A percentile compares a stretch with the other conserved stretches of the same genome.
Conservation (phyloP, 495 filamentous ascomycete species). For the Xylaria scruposa region DNA sequence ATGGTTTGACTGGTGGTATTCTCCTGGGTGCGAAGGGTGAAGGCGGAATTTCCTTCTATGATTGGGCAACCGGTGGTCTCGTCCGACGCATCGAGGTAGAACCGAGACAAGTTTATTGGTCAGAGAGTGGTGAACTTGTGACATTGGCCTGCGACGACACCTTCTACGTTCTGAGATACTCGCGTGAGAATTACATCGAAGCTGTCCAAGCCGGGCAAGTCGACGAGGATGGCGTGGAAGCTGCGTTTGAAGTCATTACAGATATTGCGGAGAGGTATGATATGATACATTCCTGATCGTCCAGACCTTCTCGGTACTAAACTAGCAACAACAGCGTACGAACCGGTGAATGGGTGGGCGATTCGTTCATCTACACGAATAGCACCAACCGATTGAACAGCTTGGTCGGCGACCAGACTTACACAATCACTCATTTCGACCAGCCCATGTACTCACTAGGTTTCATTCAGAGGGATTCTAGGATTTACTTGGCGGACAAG, state of each 20-base stretch:
- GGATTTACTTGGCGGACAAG: constrained; percentile 93
- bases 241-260: constrained; percentile 94
- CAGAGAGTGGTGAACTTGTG: constrained; percentile 92
- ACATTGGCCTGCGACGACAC: constrained; percentile 93
- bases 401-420: constrained; percentile 95
- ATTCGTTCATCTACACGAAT: constrained; percentile 99
- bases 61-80: constrained; percentile 89
- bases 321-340: constrained; percentile 66
- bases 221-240: constrained; percentile 95
- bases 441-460: constrained; percentile 92
- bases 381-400: constrained; percentile 97
- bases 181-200: constrained; percentile 81
- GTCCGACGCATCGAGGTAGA: constrained; percentile 96
- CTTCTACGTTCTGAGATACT: constrained; percentile 93
- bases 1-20: constrained; percentile 87
- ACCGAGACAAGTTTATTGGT: constrained; percentile 94
- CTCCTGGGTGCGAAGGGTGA: constrained; percentile 95
- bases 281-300: constrained; percentile 3
- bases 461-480: constrained; percentile 91
- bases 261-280: constrained; percentile 86
- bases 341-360: constrained; percentile 97
- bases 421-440: constrained; percentile 98
- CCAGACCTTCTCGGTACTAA: constrained; percentile 30
- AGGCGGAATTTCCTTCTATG: constrained; percentile 93
- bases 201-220: constrained; percentile 80